phyloP scores from a whole-genome alignment of 1,284 basidiomycete species.

The Sanghuangporus sanghuang region DNA sequence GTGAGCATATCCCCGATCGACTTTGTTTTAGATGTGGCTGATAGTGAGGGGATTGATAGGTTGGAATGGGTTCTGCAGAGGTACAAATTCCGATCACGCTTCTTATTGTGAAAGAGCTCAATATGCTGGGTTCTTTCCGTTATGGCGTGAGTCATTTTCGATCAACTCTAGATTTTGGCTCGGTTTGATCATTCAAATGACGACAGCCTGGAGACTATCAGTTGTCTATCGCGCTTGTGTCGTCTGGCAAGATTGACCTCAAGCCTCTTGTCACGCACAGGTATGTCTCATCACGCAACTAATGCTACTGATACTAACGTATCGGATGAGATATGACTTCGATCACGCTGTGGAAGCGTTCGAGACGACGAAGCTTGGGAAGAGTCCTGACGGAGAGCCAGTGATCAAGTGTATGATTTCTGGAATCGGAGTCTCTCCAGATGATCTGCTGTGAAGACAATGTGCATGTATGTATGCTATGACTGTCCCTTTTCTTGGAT shows the following conservation, averaged over 20 bases:
- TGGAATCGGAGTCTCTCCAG: constrained; percentile 52
- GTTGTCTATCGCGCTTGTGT: constrained; percentile 77
- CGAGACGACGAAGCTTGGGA: constrained; percentile 72
- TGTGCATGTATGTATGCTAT: too few relatives aligned
- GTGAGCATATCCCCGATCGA: constrained; percentile 26
- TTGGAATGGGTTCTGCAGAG: constrained; percentile 69
- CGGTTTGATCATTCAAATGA: not conserved
- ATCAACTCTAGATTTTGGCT: not conserved
- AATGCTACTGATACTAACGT: not conserved
- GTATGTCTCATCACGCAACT: constrained; percentile 33
- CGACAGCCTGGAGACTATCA: constrained; percentile 79
- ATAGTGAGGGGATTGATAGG: constrained; percentile 35
- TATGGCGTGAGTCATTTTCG: constrained; percentile 57
- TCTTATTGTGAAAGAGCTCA: constrained; percentile 72
- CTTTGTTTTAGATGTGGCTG: not conserved
- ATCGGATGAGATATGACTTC: constrained; percentile 57
- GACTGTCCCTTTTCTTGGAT: too few relatives aligned
- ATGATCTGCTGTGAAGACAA: not conserved
- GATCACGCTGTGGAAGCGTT: constrained; percentile 77
- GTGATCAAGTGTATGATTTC: constrained; percentile 75
- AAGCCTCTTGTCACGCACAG: constrained; percentile 88
- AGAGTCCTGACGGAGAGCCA: constrained; percentile 70
- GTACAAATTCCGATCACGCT: constrained; percentile 57
- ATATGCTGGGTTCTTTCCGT: constrained; percentile 83
- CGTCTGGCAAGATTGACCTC: constrained; percentile 77